A percentile compares a stretch with the other conserved stretches of the same genome.
Evolutionary conservation across 176 grass and related monocot species (phyloP).

Genomic region (Phragmites australis): DNA sequence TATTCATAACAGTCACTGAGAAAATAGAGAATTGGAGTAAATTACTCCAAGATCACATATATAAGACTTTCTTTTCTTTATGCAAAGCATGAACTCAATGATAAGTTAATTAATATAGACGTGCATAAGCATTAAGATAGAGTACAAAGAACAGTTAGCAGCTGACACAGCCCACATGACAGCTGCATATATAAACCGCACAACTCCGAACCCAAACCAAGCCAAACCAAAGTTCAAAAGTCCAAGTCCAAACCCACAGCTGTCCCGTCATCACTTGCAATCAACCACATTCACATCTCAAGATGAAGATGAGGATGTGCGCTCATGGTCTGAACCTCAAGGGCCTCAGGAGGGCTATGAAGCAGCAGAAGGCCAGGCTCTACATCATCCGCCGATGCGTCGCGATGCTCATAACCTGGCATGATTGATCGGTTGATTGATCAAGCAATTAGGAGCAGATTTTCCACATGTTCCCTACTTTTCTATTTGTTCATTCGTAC

Average conservation of each 20-base stretch:
- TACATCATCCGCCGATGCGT: conserved; percentile 67
- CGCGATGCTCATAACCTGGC: conserved; percentile 57
- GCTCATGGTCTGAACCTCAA: conserved; percentile 48
- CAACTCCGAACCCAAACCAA: conserved; percentile 1
- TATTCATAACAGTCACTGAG: not conserved
- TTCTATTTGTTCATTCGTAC: not conserved
- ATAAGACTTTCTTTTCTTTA: conserved; percentile 37
- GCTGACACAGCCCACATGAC: conserved; percentile 40
- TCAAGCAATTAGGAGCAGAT: not conserved
- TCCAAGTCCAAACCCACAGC: not conserved
- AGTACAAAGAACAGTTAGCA: conserved; percentile 2
- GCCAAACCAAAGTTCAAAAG: not conserved
- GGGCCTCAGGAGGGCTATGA: conserved; percentile 56
- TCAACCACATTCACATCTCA: not conserved
- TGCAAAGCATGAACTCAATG: conserved; percentile 23
- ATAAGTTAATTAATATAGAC: conserved; percentile 24
- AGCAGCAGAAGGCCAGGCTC: conserved; percentile 59
- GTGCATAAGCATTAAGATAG: conserved; percentile 9
- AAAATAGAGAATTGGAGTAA: not conserved
- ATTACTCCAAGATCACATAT: conserved; percentile 16
- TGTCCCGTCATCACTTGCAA: not conserved
- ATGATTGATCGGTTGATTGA: conserved; percentile 34
- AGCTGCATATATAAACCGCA: conserved; percentile 42
- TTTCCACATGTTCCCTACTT: not conserved
- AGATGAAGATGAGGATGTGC: conserved; percentile 34